Base-by-base conservation (phyloP, 345 rosid genomes). In the Combretum micranthum region DNA sequence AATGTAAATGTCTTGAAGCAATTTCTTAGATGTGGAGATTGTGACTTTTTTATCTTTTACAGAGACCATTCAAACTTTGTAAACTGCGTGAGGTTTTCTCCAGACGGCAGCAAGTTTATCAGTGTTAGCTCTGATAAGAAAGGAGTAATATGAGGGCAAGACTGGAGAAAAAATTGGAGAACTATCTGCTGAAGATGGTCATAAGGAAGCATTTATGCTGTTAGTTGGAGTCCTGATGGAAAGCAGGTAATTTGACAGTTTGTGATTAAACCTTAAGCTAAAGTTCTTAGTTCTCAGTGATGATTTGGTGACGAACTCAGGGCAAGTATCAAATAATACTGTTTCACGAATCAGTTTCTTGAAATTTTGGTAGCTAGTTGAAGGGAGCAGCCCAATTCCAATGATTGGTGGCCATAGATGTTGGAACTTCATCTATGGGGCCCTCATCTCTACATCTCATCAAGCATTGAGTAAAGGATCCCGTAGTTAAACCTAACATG, bases 41-140 rank as follows among this genome's bases (percentile, higher is more conserved):
- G 49, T 14, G 3, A 15, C 43, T 47, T 20, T 18, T 39, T 54
- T 47, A n/a, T n/a, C 48, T 22, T 46, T 19, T 16, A 75, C 71
- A 88, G 98, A 79, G 90, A 83, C 53, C 98, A 92, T 70, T 77
- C 96, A 21, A 92, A 88, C 84, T 92, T 92, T 76, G 98, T 80
- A 68, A 92, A 92, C 67, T 92, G 98, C 53, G 72, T 86, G 72
- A 87, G 98, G 67, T 92, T 72, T 64, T 84, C 98, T 50, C 96
- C 97, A 9, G 97, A 93, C 76, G 99, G 99, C 57, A 83, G 79
- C 70, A 86, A 80, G 76, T 93, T 88, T 64, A 86, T 93, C 47
- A 86, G 73, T 53, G 99, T 89, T 16, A 80, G 99, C 69, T 89
- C 97, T 64, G 99, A 93, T 72, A 93, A 93, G 65, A 89, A 82